Conservation (phyloP, 257 asterid genomes). For the Coffea canephora region DNA sequence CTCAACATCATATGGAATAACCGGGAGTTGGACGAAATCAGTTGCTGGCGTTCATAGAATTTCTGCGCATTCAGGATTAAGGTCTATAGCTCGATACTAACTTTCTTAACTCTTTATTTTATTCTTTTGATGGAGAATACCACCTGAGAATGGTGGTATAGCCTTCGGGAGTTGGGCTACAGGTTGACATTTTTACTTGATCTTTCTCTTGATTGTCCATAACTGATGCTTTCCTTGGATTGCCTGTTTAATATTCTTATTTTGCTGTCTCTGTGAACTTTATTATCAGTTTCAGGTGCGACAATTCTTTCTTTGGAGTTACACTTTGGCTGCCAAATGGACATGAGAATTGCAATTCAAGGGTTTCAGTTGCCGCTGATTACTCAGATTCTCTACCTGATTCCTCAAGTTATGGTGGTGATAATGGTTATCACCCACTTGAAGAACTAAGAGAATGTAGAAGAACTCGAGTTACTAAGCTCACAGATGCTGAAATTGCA, state of each 20-base stretch:
- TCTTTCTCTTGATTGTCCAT: neutral
- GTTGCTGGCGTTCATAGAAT: slow-evolving; percentile 42
- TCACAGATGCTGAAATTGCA: slow-evolving; percentile 68
- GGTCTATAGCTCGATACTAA: slow-evolving; percentile 32
- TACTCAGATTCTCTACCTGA: slow-evolving; percentile 82
- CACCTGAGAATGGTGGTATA: too few species aligned
- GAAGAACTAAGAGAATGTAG: slow-evolving; percentile 60
- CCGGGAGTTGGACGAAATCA: slow-evolving; percentile 41
- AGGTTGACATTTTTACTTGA: too few species aligned
- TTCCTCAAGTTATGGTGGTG: slow-evolving; percentile 47
- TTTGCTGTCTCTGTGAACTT: neutral
- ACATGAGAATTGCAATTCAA: slow-evolving; percentile 41
- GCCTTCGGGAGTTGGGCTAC: too few species aligned
- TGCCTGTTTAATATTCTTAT: neutral
- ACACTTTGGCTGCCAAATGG: slow-evolving; percentile 43
- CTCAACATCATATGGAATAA: slow-evolving; percentile 45
- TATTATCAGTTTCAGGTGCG: slow-evolving; percentile 49
- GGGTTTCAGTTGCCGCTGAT: slow-evolving; percentile 76
- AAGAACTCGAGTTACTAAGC: slow-evolving; percentile 48
- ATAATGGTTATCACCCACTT: slow-evolving; percentile 69
- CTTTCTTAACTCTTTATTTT: neutral
- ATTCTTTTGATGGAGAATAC: neutral
- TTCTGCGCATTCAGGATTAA: slow-evolving; percentile 49
- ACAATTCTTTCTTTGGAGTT: slow-evolving; percentile 48
- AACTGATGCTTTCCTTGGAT: too few species aligned